Evolutionary conservation across 371 early-diverging fungal species (phyloP).

Genomic region (Batkoa obscura): DNA sequence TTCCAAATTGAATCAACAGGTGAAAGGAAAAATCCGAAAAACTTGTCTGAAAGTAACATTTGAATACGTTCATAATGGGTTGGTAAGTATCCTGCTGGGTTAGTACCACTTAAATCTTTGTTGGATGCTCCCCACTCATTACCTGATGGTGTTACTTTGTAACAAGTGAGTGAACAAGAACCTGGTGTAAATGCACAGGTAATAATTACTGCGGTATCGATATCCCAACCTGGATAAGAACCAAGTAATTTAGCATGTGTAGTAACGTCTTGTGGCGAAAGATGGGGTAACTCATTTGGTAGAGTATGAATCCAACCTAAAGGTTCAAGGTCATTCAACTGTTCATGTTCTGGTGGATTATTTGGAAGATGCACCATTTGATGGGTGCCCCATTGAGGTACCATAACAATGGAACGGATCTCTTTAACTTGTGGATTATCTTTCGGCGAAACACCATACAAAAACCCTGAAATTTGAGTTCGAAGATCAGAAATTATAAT

Average conservation of each 20-base stretch:
- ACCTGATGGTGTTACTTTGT: conserved; percentile 88
- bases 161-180: conserved; percentile 86
- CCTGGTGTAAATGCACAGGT: conserved; percentile 95
- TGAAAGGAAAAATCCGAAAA: conserved; percentile 96
- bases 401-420: conserved; percentile 82
- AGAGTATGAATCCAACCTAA: conserved; percentile 96
- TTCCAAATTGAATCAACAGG: conserved; percentile 91
- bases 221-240: conserved; percentile 84
- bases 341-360: conserved; percentile 72
- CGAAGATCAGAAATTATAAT: conserved; percentile 88
- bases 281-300: conserved; percentile 79
- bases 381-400: conserved; percentile 95
- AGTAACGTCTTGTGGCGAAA: conserved; percentile 80
- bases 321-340: conserved; percentile 80
- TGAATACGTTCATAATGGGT: conserved; percentile 87
- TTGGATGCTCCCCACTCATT: conserved; percentile 89
- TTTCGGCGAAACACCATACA: conserved; percentile 85
- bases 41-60: conserved; percentile 81
- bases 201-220: conserved; percentile 73
- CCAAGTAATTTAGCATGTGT: conserved; percentile 75
- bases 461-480: conserved; percentile 84
- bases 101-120: conserved; percentile 40
- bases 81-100: conserved; percentile 75
- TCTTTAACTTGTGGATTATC: conserved; percentile 92
- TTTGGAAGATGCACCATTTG: conserved; percentile 81